Conservation (phyloP, 768 basidiomycete genomes). For the Termitomyces sp. region DNA sequence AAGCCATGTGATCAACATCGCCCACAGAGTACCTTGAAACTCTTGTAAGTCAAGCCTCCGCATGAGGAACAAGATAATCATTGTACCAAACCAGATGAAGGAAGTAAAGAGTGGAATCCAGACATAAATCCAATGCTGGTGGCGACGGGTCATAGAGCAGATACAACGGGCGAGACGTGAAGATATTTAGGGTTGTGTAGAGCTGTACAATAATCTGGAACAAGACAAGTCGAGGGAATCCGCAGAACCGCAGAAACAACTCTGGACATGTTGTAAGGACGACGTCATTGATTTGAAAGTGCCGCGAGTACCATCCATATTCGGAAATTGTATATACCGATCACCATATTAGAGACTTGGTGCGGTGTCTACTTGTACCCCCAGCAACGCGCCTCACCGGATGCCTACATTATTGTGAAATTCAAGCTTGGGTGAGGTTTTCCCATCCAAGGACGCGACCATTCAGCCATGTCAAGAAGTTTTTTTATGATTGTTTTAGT, state of each 20-base stretch:
- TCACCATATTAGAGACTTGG: background rate
- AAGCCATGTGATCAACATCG: slow-evolving; percentile 71
- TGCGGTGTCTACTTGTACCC: too few relatives aligned
- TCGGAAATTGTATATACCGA: background rate
- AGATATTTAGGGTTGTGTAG: background rate
- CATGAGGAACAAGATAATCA: slow-evolving; percentile 1
- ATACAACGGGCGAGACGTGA: background rate
- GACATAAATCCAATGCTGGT: slow-evolving; percentile 53
- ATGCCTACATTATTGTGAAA: background rate
- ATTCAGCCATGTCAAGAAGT: background rate
- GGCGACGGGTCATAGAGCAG: slow-evolving; percentile 18
- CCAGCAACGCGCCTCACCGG: too few relatives aligned
- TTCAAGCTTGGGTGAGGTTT: background rate
- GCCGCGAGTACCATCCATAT: background rate
- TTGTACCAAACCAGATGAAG: slow-evolving; percentile 60
- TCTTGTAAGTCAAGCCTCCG: background rate
- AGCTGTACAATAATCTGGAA: background rate
- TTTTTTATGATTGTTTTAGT: background rate
- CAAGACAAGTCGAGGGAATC: background rate
- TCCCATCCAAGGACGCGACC: too few relatives aligned
- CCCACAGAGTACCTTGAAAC: slow-evolving; percentile 45
- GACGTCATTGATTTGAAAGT: too few relatives aligned
- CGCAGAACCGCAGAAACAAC: too few relatives aligned
- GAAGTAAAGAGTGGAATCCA: slow-evolving; percentile 58
- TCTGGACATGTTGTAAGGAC: background rate